These are phyloP conservation scores for Trichoderma citrinoviride DNA, from an alignment of 2,329 filamentous ascomycete species.

Conservation along the genomic window DNA sequence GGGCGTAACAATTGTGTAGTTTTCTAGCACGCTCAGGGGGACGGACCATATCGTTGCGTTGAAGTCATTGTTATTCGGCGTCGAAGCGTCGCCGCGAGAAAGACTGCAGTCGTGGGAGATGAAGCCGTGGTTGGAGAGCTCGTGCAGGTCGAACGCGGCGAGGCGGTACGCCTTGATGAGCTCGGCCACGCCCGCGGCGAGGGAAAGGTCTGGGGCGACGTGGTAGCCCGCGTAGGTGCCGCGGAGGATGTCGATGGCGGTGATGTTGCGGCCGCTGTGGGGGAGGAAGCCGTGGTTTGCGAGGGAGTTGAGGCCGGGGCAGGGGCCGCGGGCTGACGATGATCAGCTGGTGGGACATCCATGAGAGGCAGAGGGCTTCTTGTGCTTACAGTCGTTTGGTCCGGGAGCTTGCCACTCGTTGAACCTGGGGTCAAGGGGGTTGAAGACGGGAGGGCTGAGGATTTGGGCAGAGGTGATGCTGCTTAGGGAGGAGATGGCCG, in stretches of 20 bases:
- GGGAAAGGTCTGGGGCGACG: neutral
- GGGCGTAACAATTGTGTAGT: neutral
- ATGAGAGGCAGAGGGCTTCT: rapidly evolving
- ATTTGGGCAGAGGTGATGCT: neutral
- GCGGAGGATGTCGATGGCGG: neutral
- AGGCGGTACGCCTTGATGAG: conserved; percentile 5
- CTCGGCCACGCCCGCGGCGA: neutral
- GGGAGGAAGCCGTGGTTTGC: conserved; percentile 15
- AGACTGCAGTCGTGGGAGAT: conserved; percentile 13
- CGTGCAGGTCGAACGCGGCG: neutral
- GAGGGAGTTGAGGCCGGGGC: conserved; percentile 11
- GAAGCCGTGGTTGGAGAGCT: conserved; percentile 11
- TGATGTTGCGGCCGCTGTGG: conserved; percentile 13
- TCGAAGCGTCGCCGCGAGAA: neutral
- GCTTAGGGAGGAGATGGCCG: neutral
- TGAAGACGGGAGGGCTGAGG: neutral
- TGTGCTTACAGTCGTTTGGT: neutral
- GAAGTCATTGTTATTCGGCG: conserved; percentile 9
- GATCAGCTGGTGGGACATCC: neutral
- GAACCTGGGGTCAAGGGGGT: neutral
- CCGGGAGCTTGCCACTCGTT: neutral
- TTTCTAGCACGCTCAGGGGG: neutral
- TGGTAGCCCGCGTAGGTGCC: neutral
- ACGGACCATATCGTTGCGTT: conserved; percentile 9
- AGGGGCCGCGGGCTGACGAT: conserved; percentile 2